These are phyloP conservation scores for Tanacetum coccineum DNA, from an alignment of 129 eudicot species.

Conservation along the genomic window DNA sequence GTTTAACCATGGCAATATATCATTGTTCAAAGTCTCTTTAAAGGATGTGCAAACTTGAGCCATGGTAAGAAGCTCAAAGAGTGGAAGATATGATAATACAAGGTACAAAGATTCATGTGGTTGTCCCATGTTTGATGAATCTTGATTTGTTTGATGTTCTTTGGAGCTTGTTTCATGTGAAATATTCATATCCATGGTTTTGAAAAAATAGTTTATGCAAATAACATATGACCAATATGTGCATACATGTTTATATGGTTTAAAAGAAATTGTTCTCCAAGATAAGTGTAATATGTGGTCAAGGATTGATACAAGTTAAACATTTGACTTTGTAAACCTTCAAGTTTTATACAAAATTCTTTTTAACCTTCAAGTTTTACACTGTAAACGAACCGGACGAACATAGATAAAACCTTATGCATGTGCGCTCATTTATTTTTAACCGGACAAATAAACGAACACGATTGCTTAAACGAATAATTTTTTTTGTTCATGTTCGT, in stretches of 20 bases:
- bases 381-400: too few relatives aligned
- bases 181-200: constrained; percentile 27
- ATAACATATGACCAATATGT: neutral
- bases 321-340: constrained; percentile 10
- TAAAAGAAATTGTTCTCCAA: constrained; percentile 16
- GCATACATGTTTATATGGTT: constrained; percentile 14
- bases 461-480: too few relatives aligned
- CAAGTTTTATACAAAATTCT: neutral
- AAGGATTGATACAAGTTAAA: constrained; percentile 10
- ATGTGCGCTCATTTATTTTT: too few relatives aligned
- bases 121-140: constrained; percentile 24
- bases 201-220: neutral
- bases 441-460: too few relatives aligned
- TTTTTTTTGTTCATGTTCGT: too few relatives aligned
- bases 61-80: constrained; percentile 67
- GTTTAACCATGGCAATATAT: constrained; percentile 68
- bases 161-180: constrained; percentile 27
- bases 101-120: constrained; percentile 70
- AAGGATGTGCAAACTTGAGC: constrained; percentile 61
- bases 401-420: too few relatives aligned
- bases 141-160: constrained; percentile 15
- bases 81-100: constrained; percentile 66
- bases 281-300: constrained; percentile 27
- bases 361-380: too few relatives aligned
- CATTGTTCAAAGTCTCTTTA: constrained; percentile 47